Evolutionary conservation across 2,329 filamentous ascomycete genomes (phyloP).

Genomic region (Pseudogymnoascus sp.): DNA sequence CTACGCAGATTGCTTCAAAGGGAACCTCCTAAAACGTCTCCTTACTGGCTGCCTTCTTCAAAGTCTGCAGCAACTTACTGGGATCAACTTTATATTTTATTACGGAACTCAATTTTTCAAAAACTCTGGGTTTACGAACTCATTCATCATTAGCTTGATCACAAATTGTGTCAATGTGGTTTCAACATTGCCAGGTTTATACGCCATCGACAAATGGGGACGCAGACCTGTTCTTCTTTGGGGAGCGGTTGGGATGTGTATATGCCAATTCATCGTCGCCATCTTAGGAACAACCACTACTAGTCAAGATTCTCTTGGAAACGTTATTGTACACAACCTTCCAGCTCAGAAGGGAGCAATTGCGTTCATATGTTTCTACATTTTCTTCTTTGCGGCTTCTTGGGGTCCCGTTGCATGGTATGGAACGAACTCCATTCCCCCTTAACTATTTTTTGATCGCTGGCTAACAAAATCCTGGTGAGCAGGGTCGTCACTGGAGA

Average conservation of each 20-base stretch:
- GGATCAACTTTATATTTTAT: slow-evolving; percentile 70
- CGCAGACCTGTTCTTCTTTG: slow-evolving; percentile 64
- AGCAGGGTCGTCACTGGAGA: slow-evolving; percentile 63
- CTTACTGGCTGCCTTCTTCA: slow-evolving; percentile 66
- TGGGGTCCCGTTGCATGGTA: slow-evolving; percentile 68
- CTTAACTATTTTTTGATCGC: neutral
- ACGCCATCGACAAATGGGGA: slow-evolving; percentile 68
- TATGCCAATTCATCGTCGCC: slow-evolving; percentile 58
- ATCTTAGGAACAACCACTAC: slow-evolving; percentile 51
- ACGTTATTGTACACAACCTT: slow-evolving; percentile 40
- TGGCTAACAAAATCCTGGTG: slow-evolving; percentile 14
- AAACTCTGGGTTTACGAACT: slow-evolving; percentile 48
- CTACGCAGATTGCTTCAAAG: slow-evolving; percentile 52
- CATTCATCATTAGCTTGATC: slow-evolving; percentile 64
- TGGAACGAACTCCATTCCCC: neutral
- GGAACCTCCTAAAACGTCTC: slow-evolving; percentile 59
- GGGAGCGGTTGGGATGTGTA: slow-evolving; percentile 66
- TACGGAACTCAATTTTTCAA: slow-evolving; percentile 67
- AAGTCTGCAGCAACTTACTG: slow-evolving; percentile 70
- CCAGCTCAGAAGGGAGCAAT: slow-evolving; percentile 50
- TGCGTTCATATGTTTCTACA: slow-evolving; percentile 59
- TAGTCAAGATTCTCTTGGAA: slow-evolving; percentile 39
- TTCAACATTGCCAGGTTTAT: slow-evolving; percentile 64
- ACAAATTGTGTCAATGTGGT: slow-evolving; percentile 69
- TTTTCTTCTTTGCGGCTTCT: slow-evolving; percentile 71